These are phyloP conservation scores for Monosporascus sp. DNA, from an alignment of 2,329 filamentous ascomycete genomes.

Conservation along the genomic window DNA sequence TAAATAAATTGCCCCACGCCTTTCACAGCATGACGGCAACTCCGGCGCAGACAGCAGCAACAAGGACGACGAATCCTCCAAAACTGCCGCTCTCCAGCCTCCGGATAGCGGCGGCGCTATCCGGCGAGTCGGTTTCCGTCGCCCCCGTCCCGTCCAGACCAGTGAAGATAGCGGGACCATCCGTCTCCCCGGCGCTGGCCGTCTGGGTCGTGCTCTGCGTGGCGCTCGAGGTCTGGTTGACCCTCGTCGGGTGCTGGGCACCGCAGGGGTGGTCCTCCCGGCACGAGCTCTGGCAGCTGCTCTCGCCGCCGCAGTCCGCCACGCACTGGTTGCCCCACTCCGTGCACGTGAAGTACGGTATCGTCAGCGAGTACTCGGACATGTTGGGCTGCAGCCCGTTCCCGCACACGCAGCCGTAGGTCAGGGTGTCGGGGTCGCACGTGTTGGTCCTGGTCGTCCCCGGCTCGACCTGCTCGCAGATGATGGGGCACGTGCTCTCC, in stretches of 20 bases:
- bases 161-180: slow-evolving; percentile 32
- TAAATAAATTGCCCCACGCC: neutral
- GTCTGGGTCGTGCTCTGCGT: slow-evolving; percentile 30
- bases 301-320: slow-evolving; percentile 46
- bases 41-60: slow-evolving; percentile 33
- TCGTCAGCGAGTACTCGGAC: slow-evolving; percentile 69
- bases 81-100: slow-evolving; percentile 26
- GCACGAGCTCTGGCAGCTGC: slow-evolving; percentile 56
- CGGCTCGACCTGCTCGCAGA: slow-evolving; percentile 58
- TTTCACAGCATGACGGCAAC: slow-evolving; percentile 32
- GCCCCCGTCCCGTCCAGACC: slow-evolving; percentile 21
- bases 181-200: slow-evolving; percentile 28
- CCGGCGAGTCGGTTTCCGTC: slow-evolving; percentile 1
- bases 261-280: slow-evolving; percentile 66
- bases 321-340: slow-evolving; percentile 68
- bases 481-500: slow-evolving; percentile 59
- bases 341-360: slow-evolving; percentile 72
- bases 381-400: slow-evolving; percentile 64
- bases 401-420: slow-evolving; percentile 68
- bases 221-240: slow-evolving; percentile 49
- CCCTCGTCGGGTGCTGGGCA: slow-evolving; percentile 55
- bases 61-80: slow-evolving; percentile 32
- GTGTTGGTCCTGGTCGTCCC: slow-evolving; percentile 53
- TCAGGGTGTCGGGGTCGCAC: slow-evolving; percentile 60
- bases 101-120: slow-evolving; percentile 4